Conservation (phyloP, 345 rosid species). For the Aethionema arabicum region DNA sequence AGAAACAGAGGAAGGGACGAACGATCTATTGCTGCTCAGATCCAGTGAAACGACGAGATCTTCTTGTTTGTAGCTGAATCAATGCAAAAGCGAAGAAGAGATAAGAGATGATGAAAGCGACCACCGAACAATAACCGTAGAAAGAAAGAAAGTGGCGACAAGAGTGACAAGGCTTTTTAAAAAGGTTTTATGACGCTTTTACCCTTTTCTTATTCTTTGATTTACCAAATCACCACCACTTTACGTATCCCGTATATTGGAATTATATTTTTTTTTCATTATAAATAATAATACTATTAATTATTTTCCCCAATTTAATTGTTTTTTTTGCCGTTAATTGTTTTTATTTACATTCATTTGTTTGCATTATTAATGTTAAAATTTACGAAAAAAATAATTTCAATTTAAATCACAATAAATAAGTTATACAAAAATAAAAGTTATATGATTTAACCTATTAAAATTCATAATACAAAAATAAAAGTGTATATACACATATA, state of each 20-base stretch:
- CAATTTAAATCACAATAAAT: too few species aligned
- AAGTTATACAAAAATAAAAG: too few species aligned
- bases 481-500: too few species aligned
- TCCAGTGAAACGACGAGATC: slow-evolving; percentile 25
- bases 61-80: slow-evolving; percentile 20
- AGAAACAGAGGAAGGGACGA: slow-evolving; percentile 10
- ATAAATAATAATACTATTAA: too few species aligned
- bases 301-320: too few species aligned
- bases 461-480: too few species aligned
- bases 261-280: neutral
- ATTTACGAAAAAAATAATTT: too few species aligned
- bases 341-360: neutral
- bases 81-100: slow-evolving; percentile 26
- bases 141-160: slow-evolving; percentile 12
- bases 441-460: too few species aligned
- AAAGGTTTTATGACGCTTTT: slow-evolving; percentile 31
- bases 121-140: slow-evolving; percentile 24
- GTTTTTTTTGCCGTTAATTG: too few species aligned
- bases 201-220: slow-evolving; percentile 4
- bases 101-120: slow-evolving; percentile 33
- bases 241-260: neutral
- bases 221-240: slow-evolving; percentile 27
- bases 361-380: too few species aligned
- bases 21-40: slow-evolving; percentile 14
- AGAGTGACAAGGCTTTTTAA: slow-evolving; percentile 29